A percentile compares a stretch with the other conserved stretches of the same genome.
These are phyloP conservation scores for Solanum megistacrolobum DNA, from an alignment of 257 asterid species.

Conservation along the genomic window DNA sequence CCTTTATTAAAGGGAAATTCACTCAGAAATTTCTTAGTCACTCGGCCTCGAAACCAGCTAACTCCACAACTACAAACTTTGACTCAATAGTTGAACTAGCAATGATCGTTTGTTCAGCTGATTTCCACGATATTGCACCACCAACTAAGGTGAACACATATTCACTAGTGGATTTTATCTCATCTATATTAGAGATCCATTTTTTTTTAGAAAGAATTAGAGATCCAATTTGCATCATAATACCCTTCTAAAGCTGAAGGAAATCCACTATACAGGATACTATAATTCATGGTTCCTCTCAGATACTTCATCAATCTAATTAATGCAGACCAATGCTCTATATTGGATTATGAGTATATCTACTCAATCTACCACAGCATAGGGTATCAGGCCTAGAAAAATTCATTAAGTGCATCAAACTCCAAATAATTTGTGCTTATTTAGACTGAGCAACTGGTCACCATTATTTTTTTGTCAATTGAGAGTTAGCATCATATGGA, in stretches of 20 bases:
- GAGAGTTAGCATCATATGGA: neutral
- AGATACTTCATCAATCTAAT: too few relatives aligned
- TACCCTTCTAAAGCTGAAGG: neutral
- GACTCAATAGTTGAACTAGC: neutral
- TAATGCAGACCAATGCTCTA: neutral
- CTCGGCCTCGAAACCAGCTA: neutral
- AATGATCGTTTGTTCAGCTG: neutral
- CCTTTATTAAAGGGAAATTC: neutral
- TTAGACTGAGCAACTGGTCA: neutral
- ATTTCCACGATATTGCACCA: neutral
- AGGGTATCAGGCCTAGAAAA: neutral
- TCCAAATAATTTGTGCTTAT: neutral
- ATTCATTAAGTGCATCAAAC: neutral
- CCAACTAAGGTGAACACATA: neutral
- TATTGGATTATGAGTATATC: neutral
- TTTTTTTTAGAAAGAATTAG: too few relatives aligned
- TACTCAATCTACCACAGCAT: neutral
- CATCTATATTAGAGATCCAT: neutral
- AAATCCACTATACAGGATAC: neutral
- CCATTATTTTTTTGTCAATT: too few relatives aligned
- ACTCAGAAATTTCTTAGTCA: neutral
- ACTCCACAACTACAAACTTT: neutral
- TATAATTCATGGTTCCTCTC: neutral
- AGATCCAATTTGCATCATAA: neutral
- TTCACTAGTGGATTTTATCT: neutral